These are phyloP conservation scores for Penicillium sp. DNA, from an alignment of 2,329 filamentous ascomycete genomes.

Conservation along the genomic window DNA sequence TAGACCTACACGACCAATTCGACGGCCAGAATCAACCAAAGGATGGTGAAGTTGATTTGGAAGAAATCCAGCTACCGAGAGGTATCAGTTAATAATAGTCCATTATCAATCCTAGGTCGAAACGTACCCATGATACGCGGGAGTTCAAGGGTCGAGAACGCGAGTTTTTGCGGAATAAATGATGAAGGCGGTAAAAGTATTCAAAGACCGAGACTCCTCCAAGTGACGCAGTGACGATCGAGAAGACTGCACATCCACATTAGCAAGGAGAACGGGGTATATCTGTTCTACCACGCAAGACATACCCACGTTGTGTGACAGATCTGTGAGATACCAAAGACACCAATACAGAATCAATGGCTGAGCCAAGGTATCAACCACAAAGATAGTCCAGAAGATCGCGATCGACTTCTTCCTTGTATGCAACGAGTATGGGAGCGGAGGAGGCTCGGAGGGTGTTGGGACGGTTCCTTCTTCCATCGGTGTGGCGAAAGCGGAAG, in stretches of 20 bases:
- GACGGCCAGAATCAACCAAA: constrained; percentile 44
- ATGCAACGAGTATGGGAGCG: constrained; percentile 56
- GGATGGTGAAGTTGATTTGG: constrained; percentile 46
- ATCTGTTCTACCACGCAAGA: constrained; percentile 1
- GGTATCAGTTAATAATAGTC: constrained; percentile 1
- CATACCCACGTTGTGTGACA: constrained; percentile 45
- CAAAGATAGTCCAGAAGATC: constrained; percentile 59
- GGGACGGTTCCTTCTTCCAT: constrained; percentile 36
- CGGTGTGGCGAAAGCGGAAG: constrained; percentile 16
- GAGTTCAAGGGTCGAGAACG: constrained; percentile 41
- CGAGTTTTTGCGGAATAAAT: constrained; percentile 39
- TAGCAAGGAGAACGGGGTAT: constrained; percentile 3
- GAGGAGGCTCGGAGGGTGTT: constrained; percentile 40
- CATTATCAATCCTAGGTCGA: neutral
- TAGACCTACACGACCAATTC: constrained; percentile 42
- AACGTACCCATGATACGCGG: constrained; percentile 42
- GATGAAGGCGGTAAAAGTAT: constrained; percentile 43
- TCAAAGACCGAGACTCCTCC: constrained; percentile 45
- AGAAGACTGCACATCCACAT: constrained; percentile 35
- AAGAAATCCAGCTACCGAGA: constrained; percentile 43
- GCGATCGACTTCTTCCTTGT: constrained; percentile 55
- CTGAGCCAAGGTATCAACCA: constrained; percentile 58
- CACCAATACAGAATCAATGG: constrained; percentile 60
- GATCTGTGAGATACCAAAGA: constrained; percentile 56
- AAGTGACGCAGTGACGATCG: constrained; percentile 41